phyloP scores from a whole-genome alignment of 2,329 filamentous ascomycete genomes.

The Harringtonia lauricola region DNA sequence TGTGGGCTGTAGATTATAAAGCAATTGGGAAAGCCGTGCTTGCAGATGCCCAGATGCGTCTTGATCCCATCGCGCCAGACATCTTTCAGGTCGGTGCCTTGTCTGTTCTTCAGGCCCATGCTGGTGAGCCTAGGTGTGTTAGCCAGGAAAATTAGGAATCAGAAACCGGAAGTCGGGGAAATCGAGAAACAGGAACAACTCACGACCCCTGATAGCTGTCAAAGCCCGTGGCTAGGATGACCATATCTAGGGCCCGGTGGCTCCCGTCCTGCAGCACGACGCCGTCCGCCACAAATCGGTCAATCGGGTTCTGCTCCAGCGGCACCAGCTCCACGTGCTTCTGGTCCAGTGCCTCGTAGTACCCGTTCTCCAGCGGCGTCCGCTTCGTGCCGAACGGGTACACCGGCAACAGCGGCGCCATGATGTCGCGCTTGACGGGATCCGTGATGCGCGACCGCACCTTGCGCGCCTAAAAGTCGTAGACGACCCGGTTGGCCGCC shows the following conservation, averaged over 20 bases:
- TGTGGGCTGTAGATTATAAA: slow-evolving; percentile 11
- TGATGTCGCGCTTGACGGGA: slow-evolving; percentile 13
- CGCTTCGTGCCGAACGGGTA: slow-evolving; percentile 36
- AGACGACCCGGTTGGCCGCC: slow-evolving; percentile 18
- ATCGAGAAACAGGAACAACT: too few relatives aligned
- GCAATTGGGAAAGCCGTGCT: slow-evolving; percentile 10
- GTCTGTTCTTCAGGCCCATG: slow-evolving; percentile 17
- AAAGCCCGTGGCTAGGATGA: slow-evolving; percentile 24
- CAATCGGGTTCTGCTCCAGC: slow-evolving; percentile 30
- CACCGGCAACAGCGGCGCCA: slow-evolving; percentile 33
- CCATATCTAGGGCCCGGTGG: slow-evolving; percentile 23
- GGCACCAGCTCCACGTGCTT: slow-evolving; percentile 33
- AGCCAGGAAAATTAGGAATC: too few relatives aligned
- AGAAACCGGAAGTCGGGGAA: too few relatives aligned
- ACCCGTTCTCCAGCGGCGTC: slow-evolving; percentile 32
- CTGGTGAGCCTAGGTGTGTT: slow-evolving; percentile 20
- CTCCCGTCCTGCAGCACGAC: slow-evolving; percentile 26
- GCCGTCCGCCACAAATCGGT: slow-evolving; percentile 24
- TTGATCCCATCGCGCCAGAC: slow-evolving; percentile 20
- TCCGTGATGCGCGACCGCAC: slow-evolving; percentile 22
- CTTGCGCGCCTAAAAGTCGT: slow-evolving; percentile 22
- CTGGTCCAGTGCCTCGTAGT: slow-evolving; percentile 36
- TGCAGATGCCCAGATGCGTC: slow-evolving; percentile 16
- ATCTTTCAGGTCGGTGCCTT: slow-evolving; percentile 18
- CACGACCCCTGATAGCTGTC: too few relatives aligned